Base-by-base conservation (phyloP, 1,284 basidiomycete genomes). In the Moesziomyces sp. region DNA sequence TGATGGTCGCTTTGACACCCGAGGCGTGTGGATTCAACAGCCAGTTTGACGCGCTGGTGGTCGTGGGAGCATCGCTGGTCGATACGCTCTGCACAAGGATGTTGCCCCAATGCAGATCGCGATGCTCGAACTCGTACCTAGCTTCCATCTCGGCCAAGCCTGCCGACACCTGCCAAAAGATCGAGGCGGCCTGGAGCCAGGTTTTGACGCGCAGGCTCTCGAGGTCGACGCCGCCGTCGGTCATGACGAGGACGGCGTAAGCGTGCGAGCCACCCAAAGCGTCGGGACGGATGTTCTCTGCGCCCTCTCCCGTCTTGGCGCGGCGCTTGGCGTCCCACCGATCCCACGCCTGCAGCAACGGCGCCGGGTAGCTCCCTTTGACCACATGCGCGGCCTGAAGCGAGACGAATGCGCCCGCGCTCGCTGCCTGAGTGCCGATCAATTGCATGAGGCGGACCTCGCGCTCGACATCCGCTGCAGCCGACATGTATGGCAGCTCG, bases 71-170 rank as follows among this genome's bases (percentile, higher is more conserved):
- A 16, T 24, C 9, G 16, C 18, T 42, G 3, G 19, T 51, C 28
- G 40, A 24, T 28, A 60, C 56, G 7, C 19, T 21, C 42, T 64
- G 60, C 14, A 99, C 89, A 11, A 99, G 88, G 51, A 99, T 91
- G 84, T 99, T 97, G n/a, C 96, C 96, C 90, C 94, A 94, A 81
- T 99, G 96, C 38, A 99, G 88, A 84, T 99, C 96, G 19, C 96
- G 93, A 85, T 99, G 97, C 93, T 99, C 96, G 74, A 99, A 98
- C 19, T 88, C 87, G 14, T 90, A 89, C 55, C 90, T 85, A 23
- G 88, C 86, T 83, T 99, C 96, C 1, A 93, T 96, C 42, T 88
- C 87, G 0, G 89, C 89, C 0, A 98, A 87, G 0, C 92, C 87
- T 52, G 89, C 89, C 0, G 90, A 88, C 1, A 96, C 90, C 84